Percentiles rank a stretch among this genome's conserved stretches.
These are phyloP conservation scores for Microdochium paspali DNA, from an alignment of 2,329 filamentous ascomycete genomes.

Conservation along the genomic window DNA sequence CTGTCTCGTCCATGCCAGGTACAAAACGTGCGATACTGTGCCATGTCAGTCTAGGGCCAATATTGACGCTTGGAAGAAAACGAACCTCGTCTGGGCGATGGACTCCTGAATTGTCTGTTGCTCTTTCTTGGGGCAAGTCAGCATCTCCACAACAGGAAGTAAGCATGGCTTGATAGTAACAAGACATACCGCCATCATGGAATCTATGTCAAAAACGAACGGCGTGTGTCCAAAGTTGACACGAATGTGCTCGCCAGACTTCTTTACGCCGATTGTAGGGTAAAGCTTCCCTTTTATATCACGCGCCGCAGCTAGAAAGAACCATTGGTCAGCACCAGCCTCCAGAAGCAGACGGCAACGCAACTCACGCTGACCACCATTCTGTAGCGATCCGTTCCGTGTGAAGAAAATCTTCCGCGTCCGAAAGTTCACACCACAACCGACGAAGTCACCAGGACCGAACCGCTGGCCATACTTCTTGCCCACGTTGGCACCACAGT, in stretches of 20 bases:
- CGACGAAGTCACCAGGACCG: slow-evolving; percentile 47
- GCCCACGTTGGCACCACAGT: slow-evolving; percentile 45
- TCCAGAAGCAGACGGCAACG: background rate
- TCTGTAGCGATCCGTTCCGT: slow-evolving; percentile 41
- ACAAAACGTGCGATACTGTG: slow-evolving; percentile 49
- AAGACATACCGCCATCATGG: slow-evolving; percentile 66
- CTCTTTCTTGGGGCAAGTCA: slow-evolving; percentile 39
- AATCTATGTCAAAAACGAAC: slow-evolving; percentile 88
- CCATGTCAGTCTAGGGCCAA: slow-evolving; percentile 5
- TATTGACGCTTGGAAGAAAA: background rate
- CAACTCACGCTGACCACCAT: slow-evolving; percentile 32
- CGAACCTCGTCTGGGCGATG: slow-evolving; percentile 41
- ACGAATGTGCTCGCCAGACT: slow-evolving; percentile 48
- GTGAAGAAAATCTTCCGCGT: slow-evolving; percentile 60
- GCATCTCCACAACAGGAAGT: slow-evolving; percentile 1
- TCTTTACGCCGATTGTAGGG: slow-evolving; percentile 57
- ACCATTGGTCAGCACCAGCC: slow-evolving; percentile 12
- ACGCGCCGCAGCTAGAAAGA: slow-evolving; percentile 61
- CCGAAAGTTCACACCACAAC: slow-evolving; percentile 58
- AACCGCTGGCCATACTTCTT: slow-evolving; percentile 49
- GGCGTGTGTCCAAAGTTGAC: slow-evolving; percentile 63
- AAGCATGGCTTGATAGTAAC: no score
- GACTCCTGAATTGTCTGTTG: slow-evolving; percentile 47
- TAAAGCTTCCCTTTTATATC: slow-evolving; percentile 60
- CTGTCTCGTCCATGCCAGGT: slow-evolving; percentile 59